Percentiles rank a stretch among this genome's conserved stretches.
Evolutionary conservation across 23 red algal species (phyloP).

Genomic region (Gracilaria vermiculophylla): DNA sequence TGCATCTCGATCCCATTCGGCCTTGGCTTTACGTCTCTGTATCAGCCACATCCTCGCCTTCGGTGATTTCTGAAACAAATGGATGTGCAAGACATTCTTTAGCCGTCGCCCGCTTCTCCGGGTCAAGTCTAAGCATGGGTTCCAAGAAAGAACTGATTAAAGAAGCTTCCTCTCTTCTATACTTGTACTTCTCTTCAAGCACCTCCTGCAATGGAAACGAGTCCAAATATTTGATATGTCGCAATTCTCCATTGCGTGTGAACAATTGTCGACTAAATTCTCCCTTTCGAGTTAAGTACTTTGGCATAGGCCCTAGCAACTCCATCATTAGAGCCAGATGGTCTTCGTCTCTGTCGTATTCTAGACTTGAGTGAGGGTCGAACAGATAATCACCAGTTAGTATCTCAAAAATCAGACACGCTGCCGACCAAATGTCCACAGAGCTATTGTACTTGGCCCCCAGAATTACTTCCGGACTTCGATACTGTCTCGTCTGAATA

Average conservation of each 20-base stretch:
- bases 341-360: constrained; percentile 93
- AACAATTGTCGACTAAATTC: constrained; percentile 77
- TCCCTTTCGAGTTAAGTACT: constrained; percentile 64
- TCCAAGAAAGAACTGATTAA: constrained; percentile 67
- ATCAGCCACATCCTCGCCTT: not conserved
- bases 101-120: constrained; percentile 59
- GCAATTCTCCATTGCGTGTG: constrained; percentile 67
- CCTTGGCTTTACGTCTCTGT: not conserved
- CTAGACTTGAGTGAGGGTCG: constrained; percentile 85
- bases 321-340: constrained; percentile 94
- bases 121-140: constrained; percentile 75
- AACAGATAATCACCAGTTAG: constrained; percentile 98
- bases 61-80: constrained; percentile 47
- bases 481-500: constrained; percentile 98
- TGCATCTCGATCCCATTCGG: too few species aligned
- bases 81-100: constrained; percentile 64
- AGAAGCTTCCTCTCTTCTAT: constrained; percentile 47
- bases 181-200: constrained; percentile 83
- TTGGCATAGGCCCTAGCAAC: constrained; percentile 85
- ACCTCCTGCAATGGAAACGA: constrained; percentile 69
- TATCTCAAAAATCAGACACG: constrained; percentile 96
- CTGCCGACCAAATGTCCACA: constrained; percentile 96
- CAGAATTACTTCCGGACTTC: constrained; percentile 91
- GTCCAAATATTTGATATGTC: constrained; percentile 69
- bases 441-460: constrained; percentile 87